Percentiles rank a stretch among this genome's conserved stretches.
Conservation (phyloP, 495 filamentous ascomycete genomes). For the Talaromyces nanjingensis region DNA sequence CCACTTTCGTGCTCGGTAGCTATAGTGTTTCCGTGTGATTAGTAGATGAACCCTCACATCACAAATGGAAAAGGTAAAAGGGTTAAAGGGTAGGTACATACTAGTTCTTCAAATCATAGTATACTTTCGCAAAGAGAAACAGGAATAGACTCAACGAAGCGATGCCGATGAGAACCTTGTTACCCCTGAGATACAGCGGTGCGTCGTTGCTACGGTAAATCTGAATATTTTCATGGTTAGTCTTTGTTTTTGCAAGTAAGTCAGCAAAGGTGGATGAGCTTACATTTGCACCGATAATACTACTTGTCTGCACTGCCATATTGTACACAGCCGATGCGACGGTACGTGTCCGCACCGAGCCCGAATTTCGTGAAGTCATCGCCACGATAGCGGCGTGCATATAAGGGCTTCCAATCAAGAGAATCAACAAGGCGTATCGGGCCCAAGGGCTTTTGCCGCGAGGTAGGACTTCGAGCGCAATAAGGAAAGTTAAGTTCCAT, state of each 20-base stretch:
- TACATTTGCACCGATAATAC: slow-evolving; percentile 57
- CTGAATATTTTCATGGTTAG: slow-evolving; percentile 22
- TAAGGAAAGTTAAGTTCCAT: slow-evolving; percentile 50
- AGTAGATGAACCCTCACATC: background rate
- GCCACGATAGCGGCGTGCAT: slow-evolving; percentile 62
- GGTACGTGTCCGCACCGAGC: slow-evolving; percentile 60
- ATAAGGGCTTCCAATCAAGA: slow-evolving; percentile 54
- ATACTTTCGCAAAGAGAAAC: slow-evolving; percentile 50
- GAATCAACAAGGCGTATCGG: slow-evolving; percentile 43
- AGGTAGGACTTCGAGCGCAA: slow-evolving; percentile 40
- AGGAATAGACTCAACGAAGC: slow-evolving; percentile 45
- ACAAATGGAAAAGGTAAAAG: background rate
- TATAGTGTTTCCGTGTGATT: slow-evolving; percentile 11
- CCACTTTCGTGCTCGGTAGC: slow-evolving; percentile 43
- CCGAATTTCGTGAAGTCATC: slow-evolving; percentile 59
- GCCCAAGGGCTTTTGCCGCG: slow-evolving; percentile 39
- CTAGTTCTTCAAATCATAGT: slow-evolving; percentile 58
- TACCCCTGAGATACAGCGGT: slow-evolving; percentile 59
- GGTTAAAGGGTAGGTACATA: slow-evolving; percentile 16
- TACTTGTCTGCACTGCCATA: slow-evolving; percentile 63
- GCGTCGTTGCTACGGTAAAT: slow-evolving; percentile 62
- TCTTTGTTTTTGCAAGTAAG: background rate
- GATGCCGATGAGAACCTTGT: slow-evolving; percentile 55
- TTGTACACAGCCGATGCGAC: slow-evolving; percentile 63
- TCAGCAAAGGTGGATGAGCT: background rate